phyloP scores from a whole-genome alignment of 2,329 filamentous ascomycete genomes.

The Lecanicillium sp. region DNA sequence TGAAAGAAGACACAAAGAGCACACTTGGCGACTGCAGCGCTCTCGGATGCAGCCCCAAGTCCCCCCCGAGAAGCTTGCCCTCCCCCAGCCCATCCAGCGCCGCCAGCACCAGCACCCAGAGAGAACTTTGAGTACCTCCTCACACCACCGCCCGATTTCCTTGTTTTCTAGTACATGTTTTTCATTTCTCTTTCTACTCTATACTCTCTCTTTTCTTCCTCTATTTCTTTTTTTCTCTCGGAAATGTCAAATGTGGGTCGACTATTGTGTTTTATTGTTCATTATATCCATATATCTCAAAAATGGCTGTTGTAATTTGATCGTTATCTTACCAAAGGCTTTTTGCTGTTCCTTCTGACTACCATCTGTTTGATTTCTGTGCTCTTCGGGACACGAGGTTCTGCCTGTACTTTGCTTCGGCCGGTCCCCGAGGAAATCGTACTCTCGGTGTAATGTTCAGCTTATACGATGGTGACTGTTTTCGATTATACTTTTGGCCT shows the following conservation, averaged over 20 bases:
- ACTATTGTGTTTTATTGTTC: constrained; percentile 15
- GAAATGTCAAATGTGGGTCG: constrained; percentile 13
- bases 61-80: neutral
- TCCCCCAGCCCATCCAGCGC: too few relatives aligned
- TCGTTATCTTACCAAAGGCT: constrained; percentile 3
- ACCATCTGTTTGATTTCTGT: neutral
- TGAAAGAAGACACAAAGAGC: too few relatives aligned
- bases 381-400: neutral
- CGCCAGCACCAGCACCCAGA: too few relatives aligned
- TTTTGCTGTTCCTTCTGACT: neutral
- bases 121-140: neutral
- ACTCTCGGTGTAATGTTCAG: neutral
- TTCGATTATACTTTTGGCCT: neutral
- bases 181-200: too few relatives aligned
- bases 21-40: neutral
- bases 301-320: constrained; percentile 16
- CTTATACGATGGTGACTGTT: neutral
- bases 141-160: neutral
- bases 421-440: too few relatives aligned
- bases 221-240: constrained; percentile 11
- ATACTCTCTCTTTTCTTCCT: constrained; percentile 15
- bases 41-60: too few relatives aligned
- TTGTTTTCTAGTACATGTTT: constrained; percentile 8
- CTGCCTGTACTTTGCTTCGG: neutral
- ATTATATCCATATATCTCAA: constrained; percentile 15